Conservation (phyloP, 2,329 filamentous ascomycete species). For the Cordyceps cicadae region DNA sequence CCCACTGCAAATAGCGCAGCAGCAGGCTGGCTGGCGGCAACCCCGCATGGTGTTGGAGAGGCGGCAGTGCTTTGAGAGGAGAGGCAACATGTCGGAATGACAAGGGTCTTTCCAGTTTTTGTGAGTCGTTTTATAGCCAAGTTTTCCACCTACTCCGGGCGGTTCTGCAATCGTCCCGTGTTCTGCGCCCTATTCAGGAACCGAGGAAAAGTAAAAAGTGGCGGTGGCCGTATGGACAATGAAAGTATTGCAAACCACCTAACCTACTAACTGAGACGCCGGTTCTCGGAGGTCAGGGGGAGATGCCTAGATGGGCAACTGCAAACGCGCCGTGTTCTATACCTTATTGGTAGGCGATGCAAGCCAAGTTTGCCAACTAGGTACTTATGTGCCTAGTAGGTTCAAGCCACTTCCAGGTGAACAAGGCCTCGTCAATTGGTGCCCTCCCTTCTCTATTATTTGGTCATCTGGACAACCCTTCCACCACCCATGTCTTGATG, state of each 20-base stretch:
- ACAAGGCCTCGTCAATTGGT: not conserved
- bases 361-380: not conserved
- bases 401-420: not conserved
- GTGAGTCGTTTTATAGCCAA: no score
- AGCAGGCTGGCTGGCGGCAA: constrained; percentile 5
- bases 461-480: not conserved
- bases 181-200: no score
- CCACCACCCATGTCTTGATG: not conserved
- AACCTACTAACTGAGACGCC: no score
- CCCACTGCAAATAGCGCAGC: not conserved
- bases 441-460: not conserved
- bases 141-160: no score
- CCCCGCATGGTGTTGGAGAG: not conserved
- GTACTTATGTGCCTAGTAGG: not conserved
- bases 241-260: no score
- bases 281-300: not conserved
- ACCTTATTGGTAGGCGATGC: not conserved
- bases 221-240: not conserved
- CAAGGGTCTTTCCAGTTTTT: not conserved
- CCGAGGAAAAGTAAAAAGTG: not conserved
- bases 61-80: no score
- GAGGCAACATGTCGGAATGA: no score
- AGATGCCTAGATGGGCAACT: not conserved
- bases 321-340: not conserved
- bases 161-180: no score